Percentiles rank a stretch among this genome's conserved stretches.
Evolutionary conservation across 108 stramenopile species (phyloP).

Genomic region (Schizochytrium sp.): DNA sequence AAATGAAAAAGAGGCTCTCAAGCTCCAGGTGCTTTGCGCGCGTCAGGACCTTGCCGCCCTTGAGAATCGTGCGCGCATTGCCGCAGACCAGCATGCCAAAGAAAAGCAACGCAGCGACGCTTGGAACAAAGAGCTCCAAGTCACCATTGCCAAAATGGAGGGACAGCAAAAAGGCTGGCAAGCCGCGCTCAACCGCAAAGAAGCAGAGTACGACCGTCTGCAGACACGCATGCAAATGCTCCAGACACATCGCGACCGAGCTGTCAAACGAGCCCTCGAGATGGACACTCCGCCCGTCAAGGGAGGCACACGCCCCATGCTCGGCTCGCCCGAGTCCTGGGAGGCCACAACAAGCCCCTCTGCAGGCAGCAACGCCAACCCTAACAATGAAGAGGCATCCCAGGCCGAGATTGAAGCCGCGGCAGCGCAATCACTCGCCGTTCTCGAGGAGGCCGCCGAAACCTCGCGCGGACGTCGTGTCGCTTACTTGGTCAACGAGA

Average conservation of each 20-base stretch:
- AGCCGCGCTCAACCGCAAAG: conserved; percentile 10
- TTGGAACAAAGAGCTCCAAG: neutral
- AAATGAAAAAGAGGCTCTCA: neutral
- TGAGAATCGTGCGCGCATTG: neutral
- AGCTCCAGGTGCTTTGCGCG: neutral
- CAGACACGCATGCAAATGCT: conserved; percentile 4
- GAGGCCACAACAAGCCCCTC: neutral
- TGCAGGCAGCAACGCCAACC: neutral
- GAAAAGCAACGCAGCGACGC: neutral
- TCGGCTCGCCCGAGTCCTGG: neutral
- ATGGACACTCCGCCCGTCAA: neutral
- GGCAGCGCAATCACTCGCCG: neutral
- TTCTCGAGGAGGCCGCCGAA: neutral
- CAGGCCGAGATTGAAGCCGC: neutral
- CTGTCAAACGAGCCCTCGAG: neutral
- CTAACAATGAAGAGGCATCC: neutral
- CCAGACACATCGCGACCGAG: neutral
- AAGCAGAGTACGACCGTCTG: neutral
- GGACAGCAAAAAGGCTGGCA: conserved; percentile 16
- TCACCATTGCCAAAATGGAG: neutral
- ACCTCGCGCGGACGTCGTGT: neutral
- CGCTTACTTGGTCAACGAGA: neutral
- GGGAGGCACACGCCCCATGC: neutral
- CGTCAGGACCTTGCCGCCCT: neutral
- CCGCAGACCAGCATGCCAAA: neutral